Base-by-base conservation (phyloP, 148 eudicot species). In the Chenopodium formosanum region DNA sequence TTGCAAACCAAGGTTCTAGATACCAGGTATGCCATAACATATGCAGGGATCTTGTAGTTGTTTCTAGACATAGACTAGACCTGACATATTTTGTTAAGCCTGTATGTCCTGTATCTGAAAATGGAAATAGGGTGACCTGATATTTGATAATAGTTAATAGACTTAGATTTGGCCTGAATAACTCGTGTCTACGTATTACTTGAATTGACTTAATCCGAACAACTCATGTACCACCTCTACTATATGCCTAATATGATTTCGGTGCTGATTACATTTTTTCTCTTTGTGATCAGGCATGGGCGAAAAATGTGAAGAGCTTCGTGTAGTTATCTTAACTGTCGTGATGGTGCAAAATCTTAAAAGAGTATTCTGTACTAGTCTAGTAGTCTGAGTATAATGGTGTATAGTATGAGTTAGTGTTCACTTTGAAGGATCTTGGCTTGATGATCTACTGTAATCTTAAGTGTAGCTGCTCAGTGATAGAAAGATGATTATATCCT, bases 281-380 rank as follows among this genome's bases (percentile, higher is more conserved):
- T 13, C 34, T 25, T 58, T 23, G 37, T 47, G 7, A 75, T 72
- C 86, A 87, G 89, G 89, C 87, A 87, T 70, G 86, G 87, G 60
- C 81, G 89, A 22, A 84, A 81, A 77, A 82, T 87, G 85, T 87
- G 89, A 87, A 50, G 62, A 83, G 37, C 72, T 22, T 62, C n/a
- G 10, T 4, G 25, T 12, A 56, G 7, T 56, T 9, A 62, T 62
- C 11, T n/a, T 8, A 40, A 40, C 44, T 40, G 44, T 40, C 44
- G 44, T 40, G 66, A 62, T 62, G 66, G 66, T 22, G 9, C 8
- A 62, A 23, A 4, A 2, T 62, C 9, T 29, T 60, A 40, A 25
- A 25, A 65, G 80, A 14, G 8, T 40, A 40, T 40, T 40, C 44
- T 5, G 19, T 19, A 75, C 58, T 22, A 34, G 23, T 20, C 76